Percentiles rank a stretch among this genome's conserved stretches.
These are phyloP conservation scores for Hortiboletus rubellus DNA, from an alignment of 1,284 basidiomycete genomes.

Conservation along the genomic window DNA sequence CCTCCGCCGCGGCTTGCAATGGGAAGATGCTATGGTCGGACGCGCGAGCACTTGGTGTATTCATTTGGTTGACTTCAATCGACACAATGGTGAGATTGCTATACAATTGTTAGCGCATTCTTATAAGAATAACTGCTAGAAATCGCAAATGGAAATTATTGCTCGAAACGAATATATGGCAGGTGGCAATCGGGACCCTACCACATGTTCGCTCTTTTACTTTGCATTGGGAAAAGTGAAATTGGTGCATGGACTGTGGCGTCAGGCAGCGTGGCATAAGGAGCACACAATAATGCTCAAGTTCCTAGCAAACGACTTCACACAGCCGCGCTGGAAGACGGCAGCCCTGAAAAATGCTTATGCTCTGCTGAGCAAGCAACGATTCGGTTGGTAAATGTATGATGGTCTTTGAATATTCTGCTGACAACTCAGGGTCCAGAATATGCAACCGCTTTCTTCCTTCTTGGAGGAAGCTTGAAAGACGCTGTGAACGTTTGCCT, in stretches of 20 bases:
- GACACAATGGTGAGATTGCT: conserved; percentile 67
- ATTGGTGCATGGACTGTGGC: conserved; percentile 93
- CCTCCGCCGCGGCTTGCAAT: conserved; percentile 69
- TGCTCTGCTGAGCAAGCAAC: conserved; percentile 85
- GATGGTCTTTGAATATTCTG: background rate
- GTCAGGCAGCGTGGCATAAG: conserved; percentile 91
- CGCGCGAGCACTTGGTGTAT: conserved; percentile 82
- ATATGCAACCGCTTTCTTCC: conserved; percentile 97
- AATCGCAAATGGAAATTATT: conserved; percentile 82
- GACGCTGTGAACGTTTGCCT: conserved; percentile 94
- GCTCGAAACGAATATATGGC: conserved; percentile 92
- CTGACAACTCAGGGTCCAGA: conserved; percentile 48
- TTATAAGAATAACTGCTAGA: conserved; percentile 44
- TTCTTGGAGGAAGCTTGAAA: conserved; percentile 85
- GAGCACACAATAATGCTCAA: conserved; percentile 91
- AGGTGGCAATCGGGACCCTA: conserved; percentile 85
- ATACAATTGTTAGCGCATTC: conserved; percentile 1
- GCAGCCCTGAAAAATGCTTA: conserved; percentile 98
- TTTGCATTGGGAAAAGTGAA: conserved; percentile 92
- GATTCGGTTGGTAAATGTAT: conserved; percentile 68
- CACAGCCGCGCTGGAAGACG: conserved; percentile 82
- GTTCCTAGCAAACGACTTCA: conserved; percentile 92
- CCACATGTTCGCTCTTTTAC: conserved; percentile 88
- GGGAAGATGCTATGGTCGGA: conserved; percentile 88
- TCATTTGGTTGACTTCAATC: conserved; percentile 81